Base-by-base conservation (phyloP, 768 basidiomycete genomes). In the Pleurotus sapidus region DNA sequence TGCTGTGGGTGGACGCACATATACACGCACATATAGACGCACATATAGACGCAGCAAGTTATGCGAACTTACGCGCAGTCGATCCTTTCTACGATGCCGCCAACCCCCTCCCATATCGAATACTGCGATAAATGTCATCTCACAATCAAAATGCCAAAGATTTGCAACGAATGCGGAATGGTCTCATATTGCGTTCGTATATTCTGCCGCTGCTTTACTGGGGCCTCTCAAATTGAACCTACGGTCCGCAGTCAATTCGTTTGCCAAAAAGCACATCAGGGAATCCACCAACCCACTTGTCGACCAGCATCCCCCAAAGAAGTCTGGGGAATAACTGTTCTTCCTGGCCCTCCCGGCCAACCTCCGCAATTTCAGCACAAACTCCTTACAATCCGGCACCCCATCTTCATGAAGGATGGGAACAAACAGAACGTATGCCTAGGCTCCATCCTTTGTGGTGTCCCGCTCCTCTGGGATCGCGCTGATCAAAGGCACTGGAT, bases 101-200 rank as follows among this genome's bases (percentile, higher is more conserved):
- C 46, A 48, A 40, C n/a, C 14, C 7, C 37, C 34, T n/a, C n/a
- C 24, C 7, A 27, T 3, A 17, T 17, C 27, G 8, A 7, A 23
- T 15, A 25, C 39, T 54, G 51, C 24, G n/a, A n/a, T 11, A 54
- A 54, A 54, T 54, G 51, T 24, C 51, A 54, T 18, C 39, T 54
- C 38, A 7, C 15, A 15, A 37, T 17, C 23, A 40, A 42, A 38
- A 42, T 6, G 8, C 51, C 51, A 5, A 24, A 20, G 42, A n/a
- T 42, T 18, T 54, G 51, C 51, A 25, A n/a, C 3, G 39, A 54
- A n/a, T 54, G 51, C 39, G 51, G 51, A 42, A 54, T 37, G 42
- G 51, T 23, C 15, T 40, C 51, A 4, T 54, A 54, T 24, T 54
- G 51, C 15, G 51, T 54, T 2, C 39, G 51, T 54, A 34, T 34